phyloP scores from a whole-genome alignment of 1,284 basidiomycete genomes.

The Sutorius eximius region DNA sequence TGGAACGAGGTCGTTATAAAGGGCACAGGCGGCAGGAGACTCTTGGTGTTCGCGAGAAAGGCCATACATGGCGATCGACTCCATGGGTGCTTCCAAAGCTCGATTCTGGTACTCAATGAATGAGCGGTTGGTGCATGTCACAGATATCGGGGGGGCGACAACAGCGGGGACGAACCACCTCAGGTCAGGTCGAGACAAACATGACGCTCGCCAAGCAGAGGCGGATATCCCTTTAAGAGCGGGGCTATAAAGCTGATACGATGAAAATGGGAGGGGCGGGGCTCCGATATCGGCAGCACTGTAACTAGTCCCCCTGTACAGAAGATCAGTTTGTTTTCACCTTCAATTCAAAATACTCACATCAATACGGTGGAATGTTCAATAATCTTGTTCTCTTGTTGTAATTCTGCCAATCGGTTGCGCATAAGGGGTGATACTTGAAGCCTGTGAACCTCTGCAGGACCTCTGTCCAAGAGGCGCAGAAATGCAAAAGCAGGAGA shows the following conservation, averaged over 20 bases:
- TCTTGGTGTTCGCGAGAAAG: constrained; percentile 71
- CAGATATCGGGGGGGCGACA: constrained; percentile 81
- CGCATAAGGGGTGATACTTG: constrained; percentile 59
- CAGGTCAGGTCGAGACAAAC: constrained; percentile 75
- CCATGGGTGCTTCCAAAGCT: constrained; percentile 63
- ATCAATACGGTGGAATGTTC: constrained; percentile 48
- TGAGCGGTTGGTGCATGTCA: constrained; percentile 75
- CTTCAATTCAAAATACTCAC: constrained; percentile 40
- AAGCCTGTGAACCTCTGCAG: constrained; percentile 64
- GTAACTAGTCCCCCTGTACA: constrained; percentile 25
- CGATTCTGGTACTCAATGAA: constrained; percentile 75
- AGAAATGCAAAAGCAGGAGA: constrained; percentile 75
- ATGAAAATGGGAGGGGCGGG: constrained; percentile 37
- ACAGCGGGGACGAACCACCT: constrained; percentile 83
- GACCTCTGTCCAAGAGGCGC: constrained; percentile 61
- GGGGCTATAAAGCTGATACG: constrained; percentile 45
- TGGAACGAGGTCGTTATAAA: constrained; percentile 57
- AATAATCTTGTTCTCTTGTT: constrained; percentile 44
- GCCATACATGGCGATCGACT: constrained; percentile 85
- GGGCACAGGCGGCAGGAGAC: constrained; percentile 52
- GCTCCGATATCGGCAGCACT: constrained; percentile 21
- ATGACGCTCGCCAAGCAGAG: constrained; percentile 70
- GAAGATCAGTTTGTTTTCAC: constrained; percentile 7
- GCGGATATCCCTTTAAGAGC: constrained; percentile 62
- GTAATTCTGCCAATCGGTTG: constrained; percentile 48